These are phyloP conservation scores for Colletotrichum liriopes DNA, from an alignment of 2,329 filamentous ascomycete genomes.

Conservation along the genomic window DNA sequence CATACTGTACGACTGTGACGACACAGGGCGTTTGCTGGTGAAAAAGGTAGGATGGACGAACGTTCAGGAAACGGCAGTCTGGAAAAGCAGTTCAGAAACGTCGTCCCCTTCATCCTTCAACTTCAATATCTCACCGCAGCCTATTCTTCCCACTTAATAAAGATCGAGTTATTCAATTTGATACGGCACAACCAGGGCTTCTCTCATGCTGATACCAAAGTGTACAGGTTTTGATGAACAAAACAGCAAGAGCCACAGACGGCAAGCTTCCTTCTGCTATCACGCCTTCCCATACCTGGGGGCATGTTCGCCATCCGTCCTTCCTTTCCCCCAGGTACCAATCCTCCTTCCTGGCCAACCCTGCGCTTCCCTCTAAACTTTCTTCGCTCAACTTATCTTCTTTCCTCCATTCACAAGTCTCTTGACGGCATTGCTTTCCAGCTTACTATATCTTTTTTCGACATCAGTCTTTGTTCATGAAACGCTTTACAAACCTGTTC, in stretches of 20 bases:
- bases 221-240: not conserved
- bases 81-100: not conserved
- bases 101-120: not conserved
- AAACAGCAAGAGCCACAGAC: not conserved
- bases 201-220: not conserved
- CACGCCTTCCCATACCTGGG: not conserved
- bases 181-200: too few relatives aligned
- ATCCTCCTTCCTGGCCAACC: not conserved
- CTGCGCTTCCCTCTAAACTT: not conserved
- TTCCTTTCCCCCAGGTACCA: not conserved
- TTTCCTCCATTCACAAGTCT: not conserved
- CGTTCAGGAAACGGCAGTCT: slow-evolving; percentile 6
- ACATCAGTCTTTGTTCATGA: too few relatives aligned
- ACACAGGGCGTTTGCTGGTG: too few relatives aligned
- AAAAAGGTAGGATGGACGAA: slow-evolving; percentile 41
- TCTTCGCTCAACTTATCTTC: not conserved
- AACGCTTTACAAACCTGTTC: not conserved
- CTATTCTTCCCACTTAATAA: too few relatives aligned
- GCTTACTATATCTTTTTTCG: not conserved
- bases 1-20: not conserved
- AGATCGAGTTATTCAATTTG: too few relatives aligned
- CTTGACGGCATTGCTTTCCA: not conserved
- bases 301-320: not conserved
- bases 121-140: not conserved
- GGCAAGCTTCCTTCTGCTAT: not conserved